Percentiles rank a stretch among this genome's conserved stretches.
phyloP scores from a whole-genome alignment of 139 green algal species.

The Eudorina sp. region DNA sequence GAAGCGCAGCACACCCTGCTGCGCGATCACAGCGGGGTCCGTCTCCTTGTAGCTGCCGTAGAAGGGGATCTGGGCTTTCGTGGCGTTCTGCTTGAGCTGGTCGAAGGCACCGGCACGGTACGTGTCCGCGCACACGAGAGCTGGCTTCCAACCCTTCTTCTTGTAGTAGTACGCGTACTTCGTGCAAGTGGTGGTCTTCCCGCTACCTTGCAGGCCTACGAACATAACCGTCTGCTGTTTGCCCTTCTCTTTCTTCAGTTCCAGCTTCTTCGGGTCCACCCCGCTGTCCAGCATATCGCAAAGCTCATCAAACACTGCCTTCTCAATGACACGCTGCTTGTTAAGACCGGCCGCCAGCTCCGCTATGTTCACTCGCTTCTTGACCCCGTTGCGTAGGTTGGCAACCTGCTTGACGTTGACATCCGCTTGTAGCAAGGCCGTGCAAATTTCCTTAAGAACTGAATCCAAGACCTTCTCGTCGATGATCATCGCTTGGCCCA shows the following conservation, averaged over 20 bases:
- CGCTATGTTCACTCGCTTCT: conserved; percentile 91
- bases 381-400: conserved; percentile 89
- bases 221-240: conserved; percentile 97
- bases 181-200: conserved; percentile 99
- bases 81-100: conserved; percentile 99
- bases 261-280: conserved; percentile 72
- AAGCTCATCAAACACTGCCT: conserved; percentile 95
- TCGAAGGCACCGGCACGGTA: conserved; percentile 96
- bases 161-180: conserved; percentile 98
- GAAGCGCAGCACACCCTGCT: conserved; percentile 93
- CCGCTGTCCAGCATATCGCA: conserved; percentile 86
- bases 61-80: conserved; percentile 94
- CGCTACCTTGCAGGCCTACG: conserved; percentile 91
- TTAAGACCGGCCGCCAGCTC: conserved; percentile 93
- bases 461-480: conserved; percentile 94
- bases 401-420: conserved; percentile 91
- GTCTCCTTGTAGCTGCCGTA: conserved; percentile 96
- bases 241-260: conserved; percentile 94
- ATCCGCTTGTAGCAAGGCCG: conserved; percentile 91
- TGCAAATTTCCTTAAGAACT: conserved; percentile 96
- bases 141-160: conserved; percentile 97
- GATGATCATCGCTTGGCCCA: conserved; percentile 84
- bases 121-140: conserved; percentile 98
- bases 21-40: conserved; percentile 94
- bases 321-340: conserved; percentile 95